Conservation (phyloP, 495 filamentous ascomycete genomes). For the Penicillium waksmanii region DNA sequence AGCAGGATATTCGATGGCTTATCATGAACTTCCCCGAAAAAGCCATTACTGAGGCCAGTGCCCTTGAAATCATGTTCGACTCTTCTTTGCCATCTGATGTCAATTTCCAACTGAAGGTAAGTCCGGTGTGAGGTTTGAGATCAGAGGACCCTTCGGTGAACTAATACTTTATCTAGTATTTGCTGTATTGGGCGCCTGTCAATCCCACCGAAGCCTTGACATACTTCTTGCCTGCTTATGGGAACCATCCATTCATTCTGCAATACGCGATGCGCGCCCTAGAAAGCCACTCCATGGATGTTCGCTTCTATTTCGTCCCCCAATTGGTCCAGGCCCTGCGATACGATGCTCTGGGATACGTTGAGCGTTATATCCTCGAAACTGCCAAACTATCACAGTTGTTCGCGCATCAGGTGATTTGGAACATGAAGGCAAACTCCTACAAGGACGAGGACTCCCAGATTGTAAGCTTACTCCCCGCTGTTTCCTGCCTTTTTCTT, state of each 20-base stretch:
- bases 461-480: conserved; percentile 61
- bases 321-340: conserved; percentile 97
- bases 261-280: conserved; percentile 97
- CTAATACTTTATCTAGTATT: conserved; percentile 59
- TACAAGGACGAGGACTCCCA: conserved; percentile 95
- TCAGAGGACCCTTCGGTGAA: not conserved
- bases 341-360: conserved; percentile 92
- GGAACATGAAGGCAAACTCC: conserved; percentile 99
- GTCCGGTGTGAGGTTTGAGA: conserved; percentile 8
- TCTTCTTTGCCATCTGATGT: conserved; percentile 76
- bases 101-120: conserved; percentile 80
- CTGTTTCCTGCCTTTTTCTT: not conserved
- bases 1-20: conserved; percentile 73
- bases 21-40: conserved; percentile 82
- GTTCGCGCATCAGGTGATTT: conserved; percentile 99
- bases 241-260: conserved; percentile 91
- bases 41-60: conserved; percentile 75
- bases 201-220: conserved; percentile 92
- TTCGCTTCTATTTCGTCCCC: conserved; percentile 98
- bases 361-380: conserved; percentile 94
- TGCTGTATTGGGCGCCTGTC: conserved; percentile 92
- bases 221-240: conserved; percentile 89
- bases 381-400: conserved; percentile 94
- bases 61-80: conserved; percentile 80
- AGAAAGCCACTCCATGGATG: conserved; percentile 89